Conservation (phyloP, 306 rosid species). For the Vigna mungo region DNA sequence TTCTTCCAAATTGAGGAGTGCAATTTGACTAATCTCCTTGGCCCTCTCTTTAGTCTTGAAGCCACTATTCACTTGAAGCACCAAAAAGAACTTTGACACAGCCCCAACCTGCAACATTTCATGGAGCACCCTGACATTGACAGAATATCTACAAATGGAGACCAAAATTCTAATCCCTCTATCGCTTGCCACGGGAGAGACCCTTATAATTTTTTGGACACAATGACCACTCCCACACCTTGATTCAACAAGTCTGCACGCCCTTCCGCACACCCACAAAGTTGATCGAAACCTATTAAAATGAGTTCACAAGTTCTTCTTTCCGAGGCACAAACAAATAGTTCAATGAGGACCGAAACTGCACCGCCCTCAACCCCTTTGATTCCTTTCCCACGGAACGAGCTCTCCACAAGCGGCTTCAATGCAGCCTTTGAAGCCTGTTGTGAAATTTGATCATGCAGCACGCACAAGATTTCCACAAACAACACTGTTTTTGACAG, state of each 20-base stretch:
- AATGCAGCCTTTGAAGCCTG: slow-evolving; percentile 70
- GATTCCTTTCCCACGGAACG: slow-evolving; percentile 82
- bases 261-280: slow-evolving; percentile 84
- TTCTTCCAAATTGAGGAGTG: slow-evolving; percentile 79
- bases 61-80: slow-evolving; percentile 67
- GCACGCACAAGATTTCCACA: slow-evolving; percentile 45
- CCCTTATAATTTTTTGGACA: slow-evolving; percentile 76
- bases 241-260: slow-evolving; percentile 72
- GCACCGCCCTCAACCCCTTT: slow-evolving; percentile 74
- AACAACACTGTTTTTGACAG: slow-evolving; percentile 44
- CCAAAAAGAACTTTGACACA: slow-evolving; percentile 81
- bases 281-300: slow-evolving; percentile 63
- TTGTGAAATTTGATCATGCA: slow-evolving; percentile 60
- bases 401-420: slow-evolving; percentile 66
- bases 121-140: slow-evolving; percentile 55
- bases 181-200: slow-evolving; percentile 70
- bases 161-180: slow-evolving; percentile 70
- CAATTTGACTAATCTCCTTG: slow-evolving; percentile 65
- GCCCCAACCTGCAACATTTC: slow-evolving; percentile 84
- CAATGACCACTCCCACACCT: slow-evolving; percentile 70
- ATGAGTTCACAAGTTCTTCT: slow-evolving; percentile 63
- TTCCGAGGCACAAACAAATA: slow-evolving; percentile 52
- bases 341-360: slow-evolving; percentile 56
- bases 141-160: slow-evolving; percentile 66
- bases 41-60: slow-evolving; percentile 78